Evolutionary conservation across 2,329 filamentous ascomycete species (phyloP), one percentile per base, ranked within the genome.

Genomic region (Penicillium sp.): DNA sequence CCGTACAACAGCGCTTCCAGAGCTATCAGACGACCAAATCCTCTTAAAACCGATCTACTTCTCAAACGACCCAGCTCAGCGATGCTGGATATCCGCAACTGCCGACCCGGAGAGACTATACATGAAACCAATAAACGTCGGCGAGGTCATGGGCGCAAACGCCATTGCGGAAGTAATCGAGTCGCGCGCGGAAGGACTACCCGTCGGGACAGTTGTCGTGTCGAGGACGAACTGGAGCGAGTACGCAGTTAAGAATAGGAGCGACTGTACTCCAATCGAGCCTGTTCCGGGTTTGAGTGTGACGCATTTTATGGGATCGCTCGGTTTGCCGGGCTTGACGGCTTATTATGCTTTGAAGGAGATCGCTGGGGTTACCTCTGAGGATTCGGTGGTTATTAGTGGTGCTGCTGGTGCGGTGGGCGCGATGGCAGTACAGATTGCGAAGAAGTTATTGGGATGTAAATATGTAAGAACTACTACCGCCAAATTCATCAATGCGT

Each of bases 31-130:
- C 9, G 66, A 73, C 56, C 70, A 81, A 65, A 66, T 79, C 58
- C 73, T 82, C 20, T 59, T 81, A 54, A 78, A 81, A 65, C 65
- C 69, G 2, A 62, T 75, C 18, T 80, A 73, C 64, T 64, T 81
- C 51, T 80, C 78, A 60, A 82, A 81, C 59, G 80, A 82, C 65
- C 80, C 80, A 1, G 80, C 78, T 3, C 79, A 81, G 63, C 74
- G 80, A 55, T 72, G 70, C 46, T 81, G 79, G 78, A 80, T 82
- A 59, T 69, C 77, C 57, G 65, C 70, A 23, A 64, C 62, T 55
- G 63, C 68, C 14, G 67, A 74, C 45, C 67, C 74, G 1, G 73
- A 73, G 26, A 74, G 79, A 40, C 69, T 79, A 6, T 82, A 82
- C 65, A 66, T 73, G 0, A 65, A 71, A 0, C 79, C 79, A 8